Conservation (phyloP, 2,329 filamentous ascomycete species). For the Blumeriella jaapii region DNA sequence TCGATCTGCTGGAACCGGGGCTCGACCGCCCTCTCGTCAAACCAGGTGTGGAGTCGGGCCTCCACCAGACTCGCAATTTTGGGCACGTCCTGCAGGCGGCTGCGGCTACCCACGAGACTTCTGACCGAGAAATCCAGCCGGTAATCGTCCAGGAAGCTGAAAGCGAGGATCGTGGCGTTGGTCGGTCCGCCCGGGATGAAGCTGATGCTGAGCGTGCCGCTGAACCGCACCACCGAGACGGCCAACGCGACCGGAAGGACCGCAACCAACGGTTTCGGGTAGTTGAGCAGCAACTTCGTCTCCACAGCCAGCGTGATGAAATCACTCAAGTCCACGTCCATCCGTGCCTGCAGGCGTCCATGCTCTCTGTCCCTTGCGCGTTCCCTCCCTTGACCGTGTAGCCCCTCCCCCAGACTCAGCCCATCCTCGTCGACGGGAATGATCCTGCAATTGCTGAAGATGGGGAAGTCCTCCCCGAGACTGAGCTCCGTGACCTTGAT, state of each 20-base stretch:
- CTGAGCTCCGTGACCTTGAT: slow-evolving; percentile 91
- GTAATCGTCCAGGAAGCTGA: slow-evolving; percentile 88
- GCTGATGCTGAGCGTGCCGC: slow-evolving; percentile 83
- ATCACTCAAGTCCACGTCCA: slow-evolving; percentile 95
- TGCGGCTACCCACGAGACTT: slow-evolving; percentile 69
- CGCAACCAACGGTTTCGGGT: slow-evolving; percentile 79
- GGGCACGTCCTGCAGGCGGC: slow-evolving; percentile 70
- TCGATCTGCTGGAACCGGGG: slow-evolving; percentile 81
- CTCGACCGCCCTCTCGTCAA: slow-evolving; percentile 77
- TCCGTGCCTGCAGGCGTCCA: slow-evolving; percentile 75
- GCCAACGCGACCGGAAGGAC: slow-evolving; percentile 85
- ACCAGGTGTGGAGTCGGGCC: slow-evolving; percentile 70
- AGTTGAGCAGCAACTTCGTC: slow-evolving; percentile 89
- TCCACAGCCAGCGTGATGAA: slow-evolving; percentile 91
- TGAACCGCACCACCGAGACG: slow-evolving; percentile 88
- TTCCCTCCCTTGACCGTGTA: slow-evolving; percentile 30
- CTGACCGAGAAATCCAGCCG: slow-evolving; percentile 71
- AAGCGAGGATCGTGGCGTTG: slow-evolving; percentile 75
- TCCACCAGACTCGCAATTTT: slow-evolving; percentile 83
- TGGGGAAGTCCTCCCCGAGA: slow-evolving; percentile 92
- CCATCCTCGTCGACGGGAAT: slow-evolving; percentile 83
- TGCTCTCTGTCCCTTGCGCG: slow-evolving; percentile 40
- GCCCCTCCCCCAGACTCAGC: slow-evolving; percentile 37
- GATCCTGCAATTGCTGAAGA: slow-evolving; percentile 95
- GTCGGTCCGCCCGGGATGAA: slow-evolving; percentile 68